Conservation (phyloP, 176 grass and related monocot genomes). For the Thinopyrum elongatum region DNA sequence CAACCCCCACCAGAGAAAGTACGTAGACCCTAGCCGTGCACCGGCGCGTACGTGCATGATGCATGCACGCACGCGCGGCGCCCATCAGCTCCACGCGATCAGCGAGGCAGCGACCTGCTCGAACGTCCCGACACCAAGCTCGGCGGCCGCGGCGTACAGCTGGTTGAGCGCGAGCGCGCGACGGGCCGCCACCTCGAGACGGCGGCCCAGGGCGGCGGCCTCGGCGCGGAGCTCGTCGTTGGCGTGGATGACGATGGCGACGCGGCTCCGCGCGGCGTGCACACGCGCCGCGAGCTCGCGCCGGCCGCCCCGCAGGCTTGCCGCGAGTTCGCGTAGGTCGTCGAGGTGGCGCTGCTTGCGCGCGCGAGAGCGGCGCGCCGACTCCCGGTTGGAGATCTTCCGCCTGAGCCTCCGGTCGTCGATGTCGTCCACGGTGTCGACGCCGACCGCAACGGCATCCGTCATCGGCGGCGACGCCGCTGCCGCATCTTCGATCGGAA, state of each 20-base stretch:
- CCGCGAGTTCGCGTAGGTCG: slow-evolving; percentile 23
- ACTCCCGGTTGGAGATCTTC: slow-evolving; percentile 85
- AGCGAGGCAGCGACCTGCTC: slow-evolving; percentile 58
- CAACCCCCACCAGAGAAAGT: neutral
- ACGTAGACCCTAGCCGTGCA: neutral
- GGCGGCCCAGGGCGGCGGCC: slow-evolving; percentile 27
- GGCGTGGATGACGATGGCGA: slow-evolving; percentile 19
- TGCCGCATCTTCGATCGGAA: neutral
- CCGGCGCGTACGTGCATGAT: neutral
- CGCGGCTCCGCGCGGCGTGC: neutral
- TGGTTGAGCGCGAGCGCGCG: slow-evolving; percentile 24
- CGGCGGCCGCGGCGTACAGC: slow-evolving; percentile 19
- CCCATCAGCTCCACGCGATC: slow-evolving; percentile 36
- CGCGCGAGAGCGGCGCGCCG: slow-evolving; percentile 65
- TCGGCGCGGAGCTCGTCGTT: slow-evolving; percentile 48
- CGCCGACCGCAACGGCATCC: neutral
- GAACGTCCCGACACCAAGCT: neutral
- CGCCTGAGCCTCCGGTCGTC: slow-evolving; percentile 51
- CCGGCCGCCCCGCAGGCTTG: slow-evolving; percentile 28
- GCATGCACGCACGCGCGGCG: neutral
- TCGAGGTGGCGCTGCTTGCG: slow-evolving; percentile 68
- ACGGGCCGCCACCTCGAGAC: slow-evolving; percentile 31
- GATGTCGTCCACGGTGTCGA: neutral
- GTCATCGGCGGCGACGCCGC: neutral
- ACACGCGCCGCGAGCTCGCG: slow-evolving; percentile 35